Evolutionary conservation across 805 yeast genomes (phyloP).

Genomic region (Sugiyamaella lignohabitans): DNA sequence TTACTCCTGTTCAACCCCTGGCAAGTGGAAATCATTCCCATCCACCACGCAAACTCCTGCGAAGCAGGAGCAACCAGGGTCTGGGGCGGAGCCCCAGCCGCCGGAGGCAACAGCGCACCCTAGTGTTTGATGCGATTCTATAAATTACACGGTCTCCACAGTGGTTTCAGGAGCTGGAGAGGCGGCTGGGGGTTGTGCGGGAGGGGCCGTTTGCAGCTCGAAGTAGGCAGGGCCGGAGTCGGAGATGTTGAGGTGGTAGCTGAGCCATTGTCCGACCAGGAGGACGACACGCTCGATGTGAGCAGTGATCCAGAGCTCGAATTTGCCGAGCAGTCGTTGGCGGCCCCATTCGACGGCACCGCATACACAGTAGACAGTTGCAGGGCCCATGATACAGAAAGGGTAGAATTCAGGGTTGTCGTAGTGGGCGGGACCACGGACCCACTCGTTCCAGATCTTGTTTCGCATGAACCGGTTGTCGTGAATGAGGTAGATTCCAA

Average conservation of each 20-base stretch:
- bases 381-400: neutral
- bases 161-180: too few species aligned
- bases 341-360: neutral
- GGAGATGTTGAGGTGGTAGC: neutral
- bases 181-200: neutral
- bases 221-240: neutral
- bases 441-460: conserved; percentile 5
- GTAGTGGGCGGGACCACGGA: neutral
- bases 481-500: conserved; percentile 8
- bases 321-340: neutral
- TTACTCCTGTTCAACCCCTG: too few species aligned
- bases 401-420: neutral
- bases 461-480: conserved; percentile 2
- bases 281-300: neutral
- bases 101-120: neutral
- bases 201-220: neutral
- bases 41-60: too few species aligned
- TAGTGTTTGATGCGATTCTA: neutral
- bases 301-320: neutral
- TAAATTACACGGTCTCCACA: neutral
- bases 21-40: too few species aligned
- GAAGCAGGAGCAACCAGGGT: neutral
- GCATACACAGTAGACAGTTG: neutral
- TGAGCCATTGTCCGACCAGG: neutral
- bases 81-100: neutral